A percentile compares a stretch with the other conserved stretches of the same genome.
Conservation (phyloP, 768 basidiomycete species). For the Mrakia gelida region DNA sequence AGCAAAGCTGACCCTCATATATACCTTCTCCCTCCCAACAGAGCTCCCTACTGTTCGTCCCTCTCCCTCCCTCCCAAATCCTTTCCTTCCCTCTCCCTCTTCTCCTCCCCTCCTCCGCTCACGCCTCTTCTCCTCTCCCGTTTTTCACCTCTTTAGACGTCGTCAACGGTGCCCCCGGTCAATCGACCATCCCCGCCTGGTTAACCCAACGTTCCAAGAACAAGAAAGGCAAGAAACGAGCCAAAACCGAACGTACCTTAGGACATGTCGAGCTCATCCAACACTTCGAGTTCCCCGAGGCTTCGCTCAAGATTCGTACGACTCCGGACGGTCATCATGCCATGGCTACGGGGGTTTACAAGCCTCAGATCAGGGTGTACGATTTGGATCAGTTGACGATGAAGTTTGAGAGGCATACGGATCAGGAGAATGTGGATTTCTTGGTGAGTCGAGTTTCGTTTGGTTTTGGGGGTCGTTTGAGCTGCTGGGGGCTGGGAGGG, state of each 20-base stretch:
- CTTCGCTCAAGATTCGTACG: constrained; percentile 82
- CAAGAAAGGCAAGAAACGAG: constrained; percentile 31
- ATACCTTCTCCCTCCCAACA: not conserved
- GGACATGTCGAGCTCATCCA: constrained; percentile 87
- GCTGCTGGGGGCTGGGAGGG: too few relatives aligned
- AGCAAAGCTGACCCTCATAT: not conserved
- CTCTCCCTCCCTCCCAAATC: not conserved
- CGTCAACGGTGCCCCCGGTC: constrained; percentile 32
- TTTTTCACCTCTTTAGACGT: not conserved
- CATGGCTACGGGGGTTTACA: constrained; percentile 93
- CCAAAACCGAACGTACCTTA: constrained; percentile 32
- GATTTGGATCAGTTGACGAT: constrained; percentile 85
- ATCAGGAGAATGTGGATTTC: constrained; percentile 97
- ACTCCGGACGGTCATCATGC: constrained; percentile 89
- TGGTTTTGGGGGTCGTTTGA: not conserved
- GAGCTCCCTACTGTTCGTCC: constrained; percentile 18
- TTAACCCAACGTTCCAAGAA: constrained; percentile 30
- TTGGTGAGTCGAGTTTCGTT: constrained; percentile 68
- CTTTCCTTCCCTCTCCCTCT: not conserved
- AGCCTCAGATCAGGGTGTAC: constrained; percentile 94
- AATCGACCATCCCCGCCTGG: constrained; percentile 31
- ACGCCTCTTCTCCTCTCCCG: not conserved
- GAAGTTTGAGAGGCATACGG: constrained; percentile 94
- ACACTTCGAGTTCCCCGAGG: constrained; percentile 95
- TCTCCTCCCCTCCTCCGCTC: not conserved